Evolutionary conservation across 176 grass and related monocot species (phyloP).

Genomic region (Lolium rigidum): DNA sequence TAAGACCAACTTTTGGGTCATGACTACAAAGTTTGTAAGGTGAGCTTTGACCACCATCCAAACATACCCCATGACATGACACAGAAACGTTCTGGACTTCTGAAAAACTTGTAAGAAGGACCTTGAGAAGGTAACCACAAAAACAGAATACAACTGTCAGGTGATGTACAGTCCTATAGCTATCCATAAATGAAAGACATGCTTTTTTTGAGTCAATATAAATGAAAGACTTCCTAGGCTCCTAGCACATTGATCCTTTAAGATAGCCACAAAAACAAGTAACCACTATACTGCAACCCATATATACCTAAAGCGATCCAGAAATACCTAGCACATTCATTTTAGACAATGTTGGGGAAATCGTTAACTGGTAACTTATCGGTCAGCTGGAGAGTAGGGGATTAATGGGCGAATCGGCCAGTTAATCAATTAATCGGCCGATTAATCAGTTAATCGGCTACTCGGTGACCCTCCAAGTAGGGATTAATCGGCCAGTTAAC

Average conservation of each 20-base stretch:
- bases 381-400: too few species aligned
- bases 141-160: neutral
- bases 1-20: neutral
- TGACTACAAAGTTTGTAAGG: neutral
- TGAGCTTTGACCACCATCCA: neutral
- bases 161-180: neutral
- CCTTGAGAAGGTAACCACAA: neutral
- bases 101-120: neutral
- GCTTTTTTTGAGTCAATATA: too few species aligned
- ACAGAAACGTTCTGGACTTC: neutral
- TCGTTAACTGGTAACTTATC: too few species aligned
- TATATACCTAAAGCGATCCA: neutral
- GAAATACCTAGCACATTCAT: neutral
- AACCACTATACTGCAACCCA: slow-evolving; percentile 3
- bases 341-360: too few species aligned
- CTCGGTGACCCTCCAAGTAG: too few species aligned
- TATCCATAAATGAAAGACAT: neutral
- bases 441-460: too few species aligned
- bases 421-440: too few species aligned
- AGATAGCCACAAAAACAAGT: slow-evolving; percentile 4
- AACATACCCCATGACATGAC: neutral
- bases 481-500: too few species aligned
- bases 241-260: neutral
- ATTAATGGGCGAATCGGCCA: too few species aligned
- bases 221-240: neutral